Evolutionary conservation across 2,329 filamentous ascomycete genomes (phyloP).

Genomic region (Pleoardoris graminearum): DNA sequence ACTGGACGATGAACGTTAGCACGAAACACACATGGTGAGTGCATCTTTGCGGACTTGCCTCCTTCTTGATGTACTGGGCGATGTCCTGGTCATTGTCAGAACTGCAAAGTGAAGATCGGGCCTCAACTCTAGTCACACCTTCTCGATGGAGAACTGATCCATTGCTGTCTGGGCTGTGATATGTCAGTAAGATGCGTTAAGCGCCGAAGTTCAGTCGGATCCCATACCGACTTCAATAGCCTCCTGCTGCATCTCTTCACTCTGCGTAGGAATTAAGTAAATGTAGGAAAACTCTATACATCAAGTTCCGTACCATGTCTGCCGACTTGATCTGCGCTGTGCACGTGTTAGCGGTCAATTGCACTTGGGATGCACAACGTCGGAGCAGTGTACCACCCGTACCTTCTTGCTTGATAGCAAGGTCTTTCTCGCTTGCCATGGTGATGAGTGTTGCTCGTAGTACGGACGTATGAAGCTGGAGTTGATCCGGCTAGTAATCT

Average conservation of each 20-base stretch:
- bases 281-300: not conserved
- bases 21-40: not conserved
- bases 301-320: slow-evolving; percentile 78
- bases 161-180: slow-evolving; percentile 68
- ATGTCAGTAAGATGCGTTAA: slow-evolving; percentile 25
- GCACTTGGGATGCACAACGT: not conserved
- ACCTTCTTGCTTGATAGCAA: slow-evolving; percentile 41
- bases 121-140: slow-evolving; percentile 51
- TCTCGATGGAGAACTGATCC: slow-evolving; percentile 72
- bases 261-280: slow-evolving; percentile 58
- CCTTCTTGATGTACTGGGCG: slow-evolving; percentile 92
- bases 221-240: slow-evolving; percentile 89
- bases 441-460: slow-evolving; percentile 13
- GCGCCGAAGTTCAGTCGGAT: slow-evolving; percentile 12
- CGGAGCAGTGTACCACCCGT: slow-evolving; percentile 48
- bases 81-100: slow-evolving; percentile 69
- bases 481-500: not conserved
- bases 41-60: slow-evolving; percentile 55
- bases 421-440: slow-evolving; percentile 63
- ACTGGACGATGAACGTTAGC: slow-evolving; percentile 61
- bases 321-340: slow-evolving; percentile 95
- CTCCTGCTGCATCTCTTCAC: slow-evolving; percentile 95
- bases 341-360: slow-evolving; percentile 31
- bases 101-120: slow-evolving; percentile 5
- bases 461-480: not conserved